phyloP scores from a whole-genome alignment of 495 filamentous ascomycete genomes.

The Neurospora sp. region DNA sequence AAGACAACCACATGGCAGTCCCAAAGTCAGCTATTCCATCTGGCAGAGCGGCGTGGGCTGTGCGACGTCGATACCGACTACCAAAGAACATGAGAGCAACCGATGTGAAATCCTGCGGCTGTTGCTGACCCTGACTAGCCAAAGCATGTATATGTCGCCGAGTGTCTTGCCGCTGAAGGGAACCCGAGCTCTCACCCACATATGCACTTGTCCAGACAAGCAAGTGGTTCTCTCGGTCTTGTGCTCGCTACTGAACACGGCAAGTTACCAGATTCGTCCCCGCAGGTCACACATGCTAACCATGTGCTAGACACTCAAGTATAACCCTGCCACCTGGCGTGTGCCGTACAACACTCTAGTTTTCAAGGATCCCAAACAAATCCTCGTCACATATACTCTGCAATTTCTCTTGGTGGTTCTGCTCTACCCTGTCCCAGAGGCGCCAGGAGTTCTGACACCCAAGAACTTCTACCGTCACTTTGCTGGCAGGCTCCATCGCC shows the following conservation, averaged over 20 bases:
- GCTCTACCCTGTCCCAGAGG: constrained; percentile 84
- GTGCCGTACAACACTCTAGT: constrained; percentile 92
- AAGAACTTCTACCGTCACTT: constrained; percentile 95
- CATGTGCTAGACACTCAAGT: constrained; percentile 68
- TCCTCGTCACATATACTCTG: constrained; percentile 82
- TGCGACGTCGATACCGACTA: constrained; percentile 78
- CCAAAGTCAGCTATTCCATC: constrained; percentile 84
- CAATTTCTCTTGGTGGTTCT: constrained; percentile 83
- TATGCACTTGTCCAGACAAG: constrained; percentile 77
- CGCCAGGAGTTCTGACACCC: constrained; percentile 41
- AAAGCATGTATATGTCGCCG: constrained; percentile 86
- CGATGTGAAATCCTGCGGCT: constrained; percentile 82
- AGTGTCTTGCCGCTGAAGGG: constrained; percentile 77
- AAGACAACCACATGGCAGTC: constrained; percentile 48
- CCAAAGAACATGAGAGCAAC: constrained; percentile 83
- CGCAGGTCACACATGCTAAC: constrained; percentile 10
- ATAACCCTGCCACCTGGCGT: constrained; percentile 89
- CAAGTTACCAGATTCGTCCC: constrained; percentile 30
- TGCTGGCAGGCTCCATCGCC: constrained; percentile 79
- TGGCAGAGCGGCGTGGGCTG: constrained; percentile 98
- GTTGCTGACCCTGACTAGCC: constrained; percentile 74
- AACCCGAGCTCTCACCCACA: constrained; percentile 79
- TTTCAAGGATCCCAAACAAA: constrained; percentile 86
- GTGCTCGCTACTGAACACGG: constrained; percentile 94
- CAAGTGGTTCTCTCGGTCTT: constrained; percentile 80